Percentiles rank a stretch among this genome's conserved stretches.
Evolutionary conservation across 2,329 filamentous ascomycete genomes (phyloP).

Genomic region (Arthrobotrys conoides): DNA sequence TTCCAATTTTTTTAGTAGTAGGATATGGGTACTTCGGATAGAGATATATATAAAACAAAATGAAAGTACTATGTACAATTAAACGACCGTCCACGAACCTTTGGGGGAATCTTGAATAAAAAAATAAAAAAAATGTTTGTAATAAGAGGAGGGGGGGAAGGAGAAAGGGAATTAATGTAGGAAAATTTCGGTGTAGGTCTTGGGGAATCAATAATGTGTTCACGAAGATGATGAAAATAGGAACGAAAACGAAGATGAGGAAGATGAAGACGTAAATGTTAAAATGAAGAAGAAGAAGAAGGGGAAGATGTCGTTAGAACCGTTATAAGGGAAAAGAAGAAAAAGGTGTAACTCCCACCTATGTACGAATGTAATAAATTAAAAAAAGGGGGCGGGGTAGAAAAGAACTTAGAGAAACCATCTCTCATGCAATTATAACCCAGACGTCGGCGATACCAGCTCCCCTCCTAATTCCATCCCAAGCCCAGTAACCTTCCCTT

Average conservation of each 20-base stretch:
- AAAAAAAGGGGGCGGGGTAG: slow-evolving; percentile 13
- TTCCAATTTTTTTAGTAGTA: slow-evolving; percentile 17
- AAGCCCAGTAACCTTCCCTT: slow-evolving; percentile 42
- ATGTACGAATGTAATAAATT: slow-evolving; percentile 29
- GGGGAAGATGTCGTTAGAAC: slow-evolving; percentile 28
- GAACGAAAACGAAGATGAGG: background rate
- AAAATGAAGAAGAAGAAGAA: slow-evolving; percentile 14
- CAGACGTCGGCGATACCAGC: slow-evolving; percentile 58
- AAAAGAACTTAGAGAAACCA: slow-evolving; percentile 14
- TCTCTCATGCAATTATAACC: slow-evolving; percentile 23
- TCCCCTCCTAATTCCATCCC: slow-evolving; percentile 60
- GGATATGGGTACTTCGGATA: background rate
- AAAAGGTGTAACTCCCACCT: slow-evolving; percentile 33
- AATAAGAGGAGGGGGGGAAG: background rate
- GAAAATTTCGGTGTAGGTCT: background rate
- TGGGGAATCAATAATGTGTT: slow-evolving; percentile 22
- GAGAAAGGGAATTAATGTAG: slow-evolving; percentile 2
- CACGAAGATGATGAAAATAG: too few species aligned
- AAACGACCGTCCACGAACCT: background rate
- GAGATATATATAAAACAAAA: too few species aligned
- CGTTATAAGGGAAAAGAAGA: slow-evolving; percentile 25
- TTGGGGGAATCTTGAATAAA: slow-evolving; percentile 5
- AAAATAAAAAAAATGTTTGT: background rate
- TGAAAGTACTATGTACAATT: too few species aligned
- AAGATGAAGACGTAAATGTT: too few species aligned